Evolutionary conservation across 352 stramenopile genomes (phyloP), one percentile per base, ranked within the genome.

Genomic region (Phytophthora kernoviae): DNA sequence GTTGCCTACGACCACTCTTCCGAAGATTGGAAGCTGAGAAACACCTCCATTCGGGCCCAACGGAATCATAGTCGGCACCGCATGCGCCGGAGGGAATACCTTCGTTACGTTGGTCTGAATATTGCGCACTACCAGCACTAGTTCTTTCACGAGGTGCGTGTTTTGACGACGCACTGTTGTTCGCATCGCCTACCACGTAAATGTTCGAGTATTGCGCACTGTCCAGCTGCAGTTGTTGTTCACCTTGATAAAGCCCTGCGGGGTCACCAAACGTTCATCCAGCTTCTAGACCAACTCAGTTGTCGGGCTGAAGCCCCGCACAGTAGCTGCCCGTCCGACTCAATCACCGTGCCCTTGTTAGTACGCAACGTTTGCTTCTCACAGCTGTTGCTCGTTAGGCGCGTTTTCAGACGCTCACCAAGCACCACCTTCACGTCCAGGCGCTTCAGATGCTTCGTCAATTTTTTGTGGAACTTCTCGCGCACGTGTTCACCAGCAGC

Each of bases 41-140:
- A 85, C 78, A n/a, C 80, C 78, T 7, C 74, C 80, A 46, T 79
- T 70, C 14, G 73, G 73, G 2, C 79, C 79, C 17, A 90, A 58
- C 26, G 79, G 65, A 32, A 89, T 14, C 37, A 79, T 39, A 44
- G 78, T 68, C 32, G 40, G 47, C 47, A 73, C 68, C n/a, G 71
- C 39, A 24, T 65, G 45, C 32, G 68, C 42, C 45, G 70, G 79
- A 43, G 68, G 62, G 55, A 80, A 80, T 43, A 61, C 37, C 63
- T 78, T 79, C 33, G 21, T 64, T 30, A 81, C 64, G 32, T 66
- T 64, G 0, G 27, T 14, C 55, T 86, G 67, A 27, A 47, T 53
- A 60, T 79, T 80, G 34, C 61, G 63, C 22, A 68, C 60, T 54
- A 81, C 67, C 1, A 54, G 42, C 17, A 61, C 66, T 17, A 85